Evolutionary conservation across 345 rosid species (phyloP).

Genomic region (Brassica incana): DNA sequence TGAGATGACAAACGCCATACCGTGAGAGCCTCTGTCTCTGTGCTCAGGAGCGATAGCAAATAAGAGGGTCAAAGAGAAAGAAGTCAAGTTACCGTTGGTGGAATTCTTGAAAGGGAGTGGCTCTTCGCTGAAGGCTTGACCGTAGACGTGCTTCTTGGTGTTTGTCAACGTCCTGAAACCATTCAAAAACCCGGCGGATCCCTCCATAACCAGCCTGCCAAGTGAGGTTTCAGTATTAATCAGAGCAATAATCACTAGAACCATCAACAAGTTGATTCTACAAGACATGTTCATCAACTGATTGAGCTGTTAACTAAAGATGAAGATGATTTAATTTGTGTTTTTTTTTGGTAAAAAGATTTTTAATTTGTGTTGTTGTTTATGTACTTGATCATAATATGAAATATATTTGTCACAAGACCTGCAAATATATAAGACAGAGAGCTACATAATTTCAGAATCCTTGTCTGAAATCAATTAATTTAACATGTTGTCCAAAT

Average conservation of each 20-base stretch:
- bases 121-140: constrained; percentile 64
- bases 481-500: not conserved
- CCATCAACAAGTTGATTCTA: not conserved
- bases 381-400: not conserved
- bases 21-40: constrained; percentile 64
- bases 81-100: constrained; percentile 35
- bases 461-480: not conserved
- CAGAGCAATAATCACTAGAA: not conserved
- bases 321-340: not conserved
- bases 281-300: constrained; percentile 2
- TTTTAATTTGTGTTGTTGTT: too few relatives aligned
- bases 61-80: constrained; percentile 74
- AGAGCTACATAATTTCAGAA: not conserved
- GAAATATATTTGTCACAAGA: not conserved
- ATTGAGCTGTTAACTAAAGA: not conserved
- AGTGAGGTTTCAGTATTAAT: not conserved
- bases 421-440: not conserved
- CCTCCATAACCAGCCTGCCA: not conserved
- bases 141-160: constrained; percentile 45
- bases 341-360: too few relatives aligned
- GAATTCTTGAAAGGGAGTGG: constrained; percentile 51
- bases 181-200: not conserved
- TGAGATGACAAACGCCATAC: constrained; percentile 69
- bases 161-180: constrained; percentile 57
- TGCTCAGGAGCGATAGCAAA: constrained; percentile 63